Base-by-base conservation (phyloP, 169 alveolate species). In the Blepharisma undulans region DNA sequence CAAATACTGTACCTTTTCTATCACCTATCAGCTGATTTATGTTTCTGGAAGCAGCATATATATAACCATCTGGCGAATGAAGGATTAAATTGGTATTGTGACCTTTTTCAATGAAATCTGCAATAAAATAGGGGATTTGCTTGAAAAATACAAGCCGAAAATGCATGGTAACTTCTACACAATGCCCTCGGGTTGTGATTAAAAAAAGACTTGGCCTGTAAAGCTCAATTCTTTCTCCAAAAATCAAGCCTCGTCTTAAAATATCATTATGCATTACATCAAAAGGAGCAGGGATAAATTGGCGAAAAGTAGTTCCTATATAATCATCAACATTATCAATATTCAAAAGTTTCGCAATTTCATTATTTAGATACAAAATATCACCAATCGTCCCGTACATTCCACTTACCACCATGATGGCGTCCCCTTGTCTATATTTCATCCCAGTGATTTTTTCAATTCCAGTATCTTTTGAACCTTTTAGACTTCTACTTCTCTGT, bases 121-220 rank as follows among this genome's bases (percentile, higher is more conserved):
- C 84, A 18, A 76, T 25, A 25, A 76, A 76, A 25, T 18, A 76
- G 22, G 84, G 33, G 22, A 18, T 21, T 12, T 18, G 16, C 25
- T 76, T 76, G 22, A 21, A n/a, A n/a, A 76, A 76, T 12, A n/a
- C 84, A 16, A 76, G 16, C 25, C 84, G 16, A 76, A 76, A 76
- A 18, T 76, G 84, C 84, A 76, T 76, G 16, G 27, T n/a, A 25
- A 76, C 84, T 76, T 76, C 84, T 21, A 76, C 29, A 76, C 84
- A 76, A 76, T 16, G 16, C 12, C 25, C 25, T 25, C 16, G 29
- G 16, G 18, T 12, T 21, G 18, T 29, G 12, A 76, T 18, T 18
- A 76, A n/a, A 76, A 76, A 76, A 14, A 76, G 27, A 25, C 25
- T 21, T 18, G 16, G 18, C 25, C 84, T 76, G 16, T 12, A 21